Conservation (phyloP, 768 basidiomycete genomes). For the Macrolepiota albuminosa region DNA sequence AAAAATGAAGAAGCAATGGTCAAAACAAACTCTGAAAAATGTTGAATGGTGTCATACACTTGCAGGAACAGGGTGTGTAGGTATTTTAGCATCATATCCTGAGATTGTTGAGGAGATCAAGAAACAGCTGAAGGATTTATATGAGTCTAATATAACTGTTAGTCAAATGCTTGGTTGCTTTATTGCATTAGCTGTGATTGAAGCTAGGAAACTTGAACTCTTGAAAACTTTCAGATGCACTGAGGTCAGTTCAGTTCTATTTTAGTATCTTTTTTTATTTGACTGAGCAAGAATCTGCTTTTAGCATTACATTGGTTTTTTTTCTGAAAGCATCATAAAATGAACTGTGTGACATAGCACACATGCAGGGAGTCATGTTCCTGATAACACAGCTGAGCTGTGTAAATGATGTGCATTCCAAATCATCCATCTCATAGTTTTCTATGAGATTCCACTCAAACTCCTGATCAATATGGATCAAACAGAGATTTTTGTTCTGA, state of each 20-base stretch:
- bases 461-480: neutral
- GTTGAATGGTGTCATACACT: neutral
- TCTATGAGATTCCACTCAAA: neutral
- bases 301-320: no score
- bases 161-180: neutral
- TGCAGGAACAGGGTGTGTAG: neutral
- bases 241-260: neutral
- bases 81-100: neutral
- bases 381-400: neutral
- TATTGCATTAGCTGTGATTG: neutral
- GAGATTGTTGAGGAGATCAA: neutral
- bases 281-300: no score
- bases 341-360: neutral
- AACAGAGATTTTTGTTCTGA: neutral
- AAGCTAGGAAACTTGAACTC: neutral
- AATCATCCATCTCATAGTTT: neutral
- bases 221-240: neutral
- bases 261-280: no score
- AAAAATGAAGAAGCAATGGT: neutral
- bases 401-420: neutral
- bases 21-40: neutral
- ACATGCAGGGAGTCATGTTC: neutral
- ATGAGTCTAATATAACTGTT: neutral
- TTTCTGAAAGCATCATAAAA: neutral
- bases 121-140: neutral